Evolutionary conservation across 1,284 basidiomycete species (phyloP), one percentile per base, ranked within the genome.

Genomic region (Rhodotorula sp.): DNA sequence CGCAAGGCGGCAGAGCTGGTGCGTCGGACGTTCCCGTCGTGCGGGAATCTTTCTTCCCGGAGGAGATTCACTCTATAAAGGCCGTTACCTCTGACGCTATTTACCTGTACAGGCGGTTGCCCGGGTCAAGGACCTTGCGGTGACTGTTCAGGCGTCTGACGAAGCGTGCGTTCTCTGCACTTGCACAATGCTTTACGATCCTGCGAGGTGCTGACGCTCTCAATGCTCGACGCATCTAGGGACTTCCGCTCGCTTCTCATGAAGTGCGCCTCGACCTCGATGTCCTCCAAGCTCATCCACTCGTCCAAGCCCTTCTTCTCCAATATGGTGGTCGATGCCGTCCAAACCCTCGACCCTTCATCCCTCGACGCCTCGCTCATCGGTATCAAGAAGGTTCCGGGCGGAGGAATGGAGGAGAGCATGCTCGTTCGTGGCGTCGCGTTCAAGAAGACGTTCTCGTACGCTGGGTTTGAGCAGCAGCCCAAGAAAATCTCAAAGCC

Each of bases 391-490:
- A 98, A 98, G 84, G 91, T 99, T 59, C 88, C 96, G n/a, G 96
- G 96, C 66, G 96, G 96, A 63, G 96, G 92, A 70, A 92, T 98
- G 90, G 74, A 82, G 82, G 96, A 99, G 81, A 96, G 94, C 4
- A 84, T 91, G 63, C 86, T 94, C 65, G 86, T 94, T 78, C 83
- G 84, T 67, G 96, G 96, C 63, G 96, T 99, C 54, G 90, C 96
- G 0, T 99, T 99, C 88, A 98, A 98, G 81, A 99, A 99, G 85
- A 99, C 96, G 0, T 99, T 99, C 82, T 94, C 94, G 5, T 99
- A 99, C 78, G 96, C 96, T 55, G 96, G 96, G 64, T 97, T 97
- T 55, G 96, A 99, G 81, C 96, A 99, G 82, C 96, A 99, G 81
- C 96, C 96, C 57, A 99, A 99, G 83, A 85, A 86, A 30, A 98